Conservation (phyloP, 2,329 filamentous ascomycete genomes). For the Dryadomyces sulphureus region DNA sequence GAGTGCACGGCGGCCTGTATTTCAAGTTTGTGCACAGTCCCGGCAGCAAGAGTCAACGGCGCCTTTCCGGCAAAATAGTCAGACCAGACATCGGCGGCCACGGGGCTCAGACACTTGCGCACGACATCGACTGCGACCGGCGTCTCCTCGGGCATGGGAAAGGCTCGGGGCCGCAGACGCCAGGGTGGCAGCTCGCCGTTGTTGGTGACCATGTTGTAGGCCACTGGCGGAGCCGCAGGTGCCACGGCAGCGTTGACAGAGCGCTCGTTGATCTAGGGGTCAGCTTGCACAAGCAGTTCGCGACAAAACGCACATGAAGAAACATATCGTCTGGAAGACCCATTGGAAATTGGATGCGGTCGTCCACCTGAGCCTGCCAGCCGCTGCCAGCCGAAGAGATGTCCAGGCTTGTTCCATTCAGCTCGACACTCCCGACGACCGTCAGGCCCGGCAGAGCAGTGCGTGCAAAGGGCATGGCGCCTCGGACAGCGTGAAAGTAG, state of each 20-base stretch:
- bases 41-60: conserved; percentile 5
- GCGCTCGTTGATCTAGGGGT: conserved; percentile 14
- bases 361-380: conserved; percentile 15
- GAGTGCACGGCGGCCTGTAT: conserved; percentile 15
- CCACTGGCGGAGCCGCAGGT: conserved; percentile 8
- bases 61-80: conserved; percentile 5
- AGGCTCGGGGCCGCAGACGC: conserved; percentile 20
- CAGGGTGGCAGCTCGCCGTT: conserved; percentile 25
- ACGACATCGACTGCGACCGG: conserved; percentile 11
- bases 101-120: conserved; percentile 11
- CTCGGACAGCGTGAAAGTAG: conserved; percentile 14
- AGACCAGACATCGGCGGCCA: conserved; percentile 7
- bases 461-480: conserved; percentile 18
- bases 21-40: conserved; percentile 13
- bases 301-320: conserved; percentile 19
- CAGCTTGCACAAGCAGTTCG: neutral
- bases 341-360: conserved; percentile 14
- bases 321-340: conserved; percentile 23
- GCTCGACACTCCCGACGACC: conserved; percentile 11
- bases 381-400: conserved; percentile 5
- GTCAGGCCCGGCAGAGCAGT: conserved; percentile 16
- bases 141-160: conserved; percentile 20
- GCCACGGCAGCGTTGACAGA: neutral
- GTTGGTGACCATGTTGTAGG: conserved; percentile 17
- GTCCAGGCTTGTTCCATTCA: conserved; percentile 2